These are phyloP conservation scores for Coffea canephora DNA, from an alignment of 257 asterid genomes.

Conservation along the genomic window DNA sequence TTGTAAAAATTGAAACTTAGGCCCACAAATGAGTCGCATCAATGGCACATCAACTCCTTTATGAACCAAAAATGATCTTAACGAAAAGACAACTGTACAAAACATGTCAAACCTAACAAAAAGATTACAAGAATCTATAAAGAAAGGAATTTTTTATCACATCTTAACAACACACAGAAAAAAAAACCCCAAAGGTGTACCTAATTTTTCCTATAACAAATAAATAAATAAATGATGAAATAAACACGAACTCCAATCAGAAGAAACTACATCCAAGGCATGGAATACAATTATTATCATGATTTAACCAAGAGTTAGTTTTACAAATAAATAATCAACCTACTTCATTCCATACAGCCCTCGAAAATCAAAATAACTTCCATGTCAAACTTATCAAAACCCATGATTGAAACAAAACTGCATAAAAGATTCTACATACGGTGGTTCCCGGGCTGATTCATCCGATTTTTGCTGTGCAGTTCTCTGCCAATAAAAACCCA, in stretches of 20 bases:
- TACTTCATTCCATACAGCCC: not conserved
- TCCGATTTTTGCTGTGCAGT: conserved; percentile 57
- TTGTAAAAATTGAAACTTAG: not conserved
- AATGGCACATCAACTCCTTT: not conserved
- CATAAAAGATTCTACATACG: conserved; percentile 51
- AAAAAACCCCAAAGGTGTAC: not conserved
- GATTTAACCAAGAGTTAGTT: not conserved
- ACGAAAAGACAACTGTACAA: not conserved
- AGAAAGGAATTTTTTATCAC: not conserved
- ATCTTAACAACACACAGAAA: not conserved
- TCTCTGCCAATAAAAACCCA: conserved; percentile 41
- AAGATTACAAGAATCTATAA: not conserved
- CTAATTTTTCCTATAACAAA: not conserved
- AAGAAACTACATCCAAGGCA: not conserved
- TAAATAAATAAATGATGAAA: not conserved
- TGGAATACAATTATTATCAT: not conserved
- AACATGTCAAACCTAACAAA: not conserved
- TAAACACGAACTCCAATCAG: not conserved
- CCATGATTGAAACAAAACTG: not conserved
- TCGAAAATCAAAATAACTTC: not conserved
- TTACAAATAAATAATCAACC: not conserved
- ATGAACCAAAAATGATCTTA: not conserved
- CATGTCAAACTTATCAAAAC: not conserved
- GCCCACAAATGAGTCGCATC: not conserved
- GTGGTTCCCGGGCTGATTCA: conserved; percentile 68